phyloP scores from a whole-genome alignment of 352 stramenopile genomes.

The Phytopythium boreale region DNA sequence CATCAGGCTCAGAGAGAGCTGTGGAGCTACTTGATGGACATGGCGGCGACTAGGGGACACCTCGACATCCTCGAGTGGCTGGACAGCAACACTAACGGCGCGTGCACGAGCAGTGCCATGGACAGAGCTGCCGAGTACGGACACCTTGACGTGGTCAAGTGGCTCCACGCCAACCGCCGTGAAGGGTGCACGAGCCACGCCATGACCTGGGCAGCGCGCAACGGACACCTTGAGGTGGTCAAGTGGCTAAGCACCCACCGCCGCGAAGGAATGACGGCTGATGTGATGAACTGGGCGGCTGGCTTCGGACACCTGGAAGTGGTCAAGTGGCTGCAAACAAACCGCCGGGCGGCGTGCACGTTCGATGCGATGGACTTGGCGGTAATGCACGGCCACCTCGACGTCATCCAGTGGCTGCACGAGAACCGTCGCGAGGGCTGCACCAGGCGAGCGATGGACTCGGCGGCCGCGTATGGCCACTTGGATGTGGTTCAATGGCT shows the following conservation, averaged over 20 bases:
- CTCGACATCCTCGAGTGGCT: slow-evolving; percentile 34
- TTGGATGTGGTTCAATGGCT: slow-evolving; percentile 16
- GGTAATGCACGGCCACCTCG: slow-evolving; percentile 5
- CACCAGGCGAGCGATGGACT: slow-evolving; percentile 6
- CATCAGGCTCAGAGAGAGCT: background rate
- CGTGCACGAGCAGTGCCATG: slow-evolving; percentile 44
- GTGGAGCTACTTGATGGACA: slow-evolving; percentile 16
- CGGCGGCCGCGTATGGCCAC: slow-evolving; percentile 6
- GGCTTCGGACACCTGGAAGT: slow-evolving; percentile 9
- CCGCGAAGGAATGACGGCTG: slow-evolving; percentile 29
- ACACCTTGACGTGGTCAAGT: slow-evolving; percentile 46
- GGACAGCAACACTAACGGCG: slow-evolving; percentile 29
- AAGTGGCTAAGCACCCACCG: slow-evolving; percentile 39
- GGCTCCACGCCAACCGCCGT: slow-evolving; percentile 32
- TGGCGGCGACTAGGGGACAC: slow-evolving; percentile 26
- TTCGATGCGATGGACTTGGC: slow-evolving; percentile 8
- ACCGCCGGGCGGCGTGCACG: background rate
- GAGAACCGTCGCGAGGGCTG: slow-evolving; percentile 4
- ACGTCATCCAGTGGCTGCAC: slow-evolving; percentile 7
- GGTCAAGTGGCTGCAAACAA: slow-evolving; percentile 7
- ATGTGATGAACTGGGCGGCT: slow-evolving; percentile 11
- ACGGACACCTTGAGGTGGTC: slow-evolving; percentile 32
- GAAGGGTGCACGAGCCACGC: slow-evolving; percentile 44
- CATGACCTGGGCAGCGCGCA: slow-evolving; percentile 48
- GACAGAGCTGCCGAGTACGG: slow-evolving; percentile 36